Evolutionary conservation across 2,329 filamentous ascomycete genomes (phyloP).

Genomic region (Neofusicoccum laricinum): DNA sequence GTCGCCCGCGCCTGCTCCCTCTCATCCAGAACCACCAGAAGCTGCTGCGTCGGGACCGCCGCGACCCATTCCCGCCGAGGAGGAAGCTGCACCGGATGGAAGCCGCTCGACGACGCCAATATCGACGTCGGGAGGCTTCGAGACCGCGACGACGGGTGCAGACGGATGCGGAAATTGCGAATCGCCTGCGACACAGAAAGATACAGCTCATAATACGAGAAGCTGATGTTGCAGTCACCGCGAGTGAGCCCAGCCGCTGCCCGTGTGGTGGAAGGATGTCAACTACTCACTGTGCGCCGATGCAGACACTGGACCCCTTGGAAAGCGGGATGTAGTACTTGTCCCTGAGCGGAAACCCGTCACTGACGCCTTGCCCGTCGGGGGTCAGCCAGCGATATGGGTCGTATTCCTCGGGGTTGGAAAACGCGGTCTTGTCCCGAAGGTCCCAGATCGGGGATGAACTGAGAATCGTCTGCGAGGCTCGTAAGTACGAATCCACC

Average conservation of each 20-base stretch:
- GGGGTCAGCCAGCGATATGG: slow-evolving; percentile 1
- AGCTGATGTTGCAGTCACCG: neutral
- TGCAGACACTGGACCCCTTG: neutral
- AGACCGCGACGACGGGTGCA: neutral
- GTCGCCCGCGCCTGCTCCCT: neutral
- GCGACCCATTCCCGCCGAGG: slow-evolving; percentile 1
- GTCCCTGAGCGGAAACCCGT: neutral
- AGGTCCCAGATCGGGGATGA: slow-evolving; percentile 10
- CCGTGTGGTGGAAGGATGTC: too few species aligned
- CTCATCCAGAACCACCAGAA: neutral
- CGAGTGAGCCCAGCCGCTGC: neutral
- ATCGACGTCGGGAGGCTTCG: neutral
- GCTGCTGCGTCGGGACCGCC: neutral
- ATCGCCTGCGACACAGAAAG: neutral
- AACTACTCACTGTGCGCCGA: neutral
- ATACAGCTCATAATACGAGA: slow-evolving; percentile 10
- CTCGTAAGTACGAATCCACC: neutral
- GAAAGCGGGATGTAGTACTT: slow-evolving; percentile 7
- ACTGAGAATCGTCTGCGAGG: neutral
- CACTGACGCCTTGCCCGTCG: neutral
- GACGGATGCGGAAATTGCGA: neutral
- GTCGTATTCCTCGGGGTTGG: neutral
- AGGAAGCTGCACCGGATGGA: neutral
- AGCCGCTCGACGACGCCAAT: neutral
- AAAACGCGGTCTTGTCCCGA: slow-evolving; percentile 1